Evolutionary conservation across 2,329 filamentous ascomycete genomes (phyloP).

Genomic region (Aureobasidium uvarum): DNA sequence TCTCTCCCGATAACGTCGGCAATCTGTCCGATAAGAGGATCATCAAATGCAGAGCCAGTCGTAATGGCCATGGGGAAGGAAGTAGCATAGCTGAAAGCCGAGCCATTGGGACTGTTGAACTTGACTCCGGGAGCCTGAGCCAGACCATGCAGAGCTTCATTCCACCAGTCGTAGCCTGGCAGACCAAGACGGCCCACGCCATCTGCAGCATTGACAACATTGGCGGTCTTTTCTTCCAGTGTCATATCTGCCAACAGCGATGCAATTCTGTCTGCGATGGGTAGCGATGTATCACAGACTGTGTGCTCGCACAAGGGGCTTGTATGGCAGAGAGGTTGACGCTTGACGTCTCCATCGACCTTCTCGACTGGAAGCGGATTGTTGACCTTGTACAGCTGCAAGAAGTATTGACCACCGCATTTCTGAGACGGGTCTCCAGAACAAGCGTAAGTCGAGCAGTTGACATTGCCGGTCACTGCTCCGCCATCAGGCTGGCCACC

Average conservation of each 20-base stretch:
- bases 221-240: constrained; percentile 67
- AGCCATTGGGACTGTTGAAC: constrained; percentile 49
- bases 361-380: constrained; percentile 16
- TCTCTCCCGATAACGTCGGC: constrained; percentile 59
- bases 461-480: constrained; percentile 1
- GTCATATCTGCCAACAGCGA: constrained; percentile 68
- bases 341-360: constrained; percentile 23
- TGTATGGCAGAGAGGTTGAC: constrained; percentile 28
- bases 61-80: constrained; percentile 65
- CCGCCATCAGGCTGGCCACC: constrained; percentile 13
- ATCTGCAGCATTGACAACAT: constrained; percentile 47
- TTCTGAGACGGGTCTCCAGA: constrained; percentile 18
- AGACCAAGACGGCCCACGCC: constrained; percentile 58
- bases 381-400: constrained; percentile 6
- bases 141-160: constrained; percentile 59
- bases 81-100: constrained; percentile 57
- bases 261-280: constrained; percentile 30
- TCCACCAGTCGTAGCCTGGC: constrained; percentile 61
- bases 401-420: constrained; percentile 16
- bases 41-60: constrained; percentile 63
- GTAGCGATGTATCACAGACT: constrained; percentile 51
- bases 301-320: constrained; percentile 49
- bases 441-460: constrained; percentile 17
- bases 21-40: constrained; percentile 59
- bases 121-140: constrained; percentile 52